phyloP scores from a whole-genome alignment of 331 rosid species.

The Pyracantha coccinea region DNA sequence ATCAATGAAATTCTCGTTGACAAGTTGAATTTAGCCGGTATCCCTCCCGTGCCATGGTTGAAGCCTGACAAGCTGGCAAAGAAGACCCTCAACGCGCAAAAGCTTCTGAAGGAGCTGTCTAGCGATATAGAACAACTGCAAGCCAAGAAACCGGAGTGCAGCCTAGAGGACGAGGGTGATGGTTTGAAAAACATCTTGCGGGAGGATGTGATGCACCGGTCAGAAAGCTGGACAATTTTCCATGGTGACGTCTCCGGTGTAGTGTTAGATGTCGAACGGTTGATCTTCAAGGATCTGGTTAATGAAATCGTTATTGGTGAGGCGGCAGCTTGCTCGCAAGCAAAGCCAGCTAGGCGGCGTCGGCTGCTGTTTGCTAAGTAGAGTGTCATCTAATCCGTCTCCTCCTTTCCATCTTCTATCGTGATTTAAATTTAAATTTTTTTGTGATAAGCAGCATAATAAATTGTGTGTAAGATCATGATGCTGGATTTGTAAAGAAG shows the following conservation, averaged over 20 bases:
- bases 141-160: conserved; percentile 30
- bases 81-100: conserved; percentile 54
- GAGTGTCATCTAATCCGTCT: conserved; percentile 6
- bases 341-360: conserved; percentile 42
- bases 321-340: conserved; percentile 30
- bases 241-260: conserved; percentile 36
- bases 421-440: neutral
- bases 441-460: conserved; percentile 17
- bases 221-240: conserved; percentile 60
- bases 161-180: conserved; percentile 44
- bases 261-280: conserved; percentile 61
- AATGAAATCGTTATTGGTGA: conserved; percentile 57
- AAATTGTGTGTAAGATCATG: conserved; percentile 22
- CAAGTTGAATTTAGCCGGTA: conserved; percentile 35
- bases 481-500: conserved; percentile 33
- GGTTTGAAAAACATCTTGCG: conserved; percentile 31
- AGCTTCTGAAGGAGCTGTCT: conserved; percentile 68
- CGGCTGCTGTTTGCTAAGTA: conserved; percentile 43
- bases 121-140: conserved; percentile 50
- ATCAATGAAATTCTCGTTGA: conserved; percentile 60
- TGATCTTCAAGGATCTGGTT: conserved; percentile 62
- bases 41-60: conserved; percentile 42
- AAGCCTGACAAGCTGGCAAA: conserved; percentile 38
- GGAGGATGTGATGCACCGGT: conserved; percentile 49
- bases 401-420: neutral